Percentiles rank a stretch among this genome's conserved stretches.
These are phyloP conservation scores for Letharia lupina DNA, from an alignment of 495 filamentous ascomycete genomes.

Conservation along the genomic window DNA sequence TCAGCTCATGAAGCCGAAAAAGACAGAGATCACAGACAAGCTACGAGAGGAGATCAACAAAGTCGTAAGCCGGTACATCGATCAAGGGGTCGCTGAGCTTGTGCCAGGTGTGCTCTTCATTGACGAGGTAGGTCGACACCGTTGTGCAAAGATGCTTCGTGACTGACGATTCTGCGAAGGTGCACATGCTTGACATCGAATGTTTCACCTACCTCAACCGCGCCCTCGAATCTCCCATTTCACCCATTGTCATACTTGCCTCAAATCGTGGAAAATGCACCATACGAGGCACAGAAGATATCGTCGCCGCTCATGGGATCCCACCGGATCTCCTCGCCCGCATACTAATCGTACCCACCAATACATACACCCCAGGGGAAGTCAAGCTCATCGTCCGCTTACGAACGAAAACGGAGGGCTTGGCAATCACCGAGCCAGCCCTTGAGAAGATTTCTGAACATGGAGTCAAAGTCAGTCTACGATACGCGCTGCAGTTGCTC, in stretches of 20 bases:
- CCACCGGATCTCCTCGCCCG: slow-evolving; percentile 87
- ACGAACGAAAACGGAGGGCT: slow-evolving; percentile 70
- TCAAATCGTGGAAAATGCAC: slow-evolving; percentile 89
- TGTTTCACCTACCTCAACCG: slow-evolving; percentile 98
- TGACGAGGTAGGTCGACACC: slow-evolving; percentile 64
- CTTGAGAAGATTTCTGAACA: slow-evolving; percentile 77
- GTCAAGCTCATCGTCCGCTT: slow-evolving; percentile 82
- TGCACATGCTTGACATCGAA: slow-evolving; percentile 98
- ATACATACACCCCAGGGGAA: slow-evolving; percentile 73
- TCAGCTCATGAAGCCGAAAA: slow-evolving; percentile 96
- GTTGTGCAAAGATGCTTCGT: slow-evolving; percentile 6
- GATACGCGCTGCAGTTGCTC: slow-evolving; percentile 87
- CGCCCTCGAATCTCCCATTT: slow-evolving; percentile 84
- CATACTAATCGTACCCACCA: slow-evolving; percentile 90
- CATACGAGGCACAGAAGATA: slow-evolving; percentile 76
- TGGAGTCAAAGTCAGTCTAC: slow-evolving; percentile 75
- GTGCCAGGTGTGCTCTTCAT: slow-evolving; percentile 97
- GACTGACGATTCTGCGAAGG: slow-evolving; percentile 39
- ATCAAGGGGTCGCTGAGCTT: slow-evolving; percentile 94
- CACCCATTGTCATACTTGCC: slow-evolving; percentile 93
- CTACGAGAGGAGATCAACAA: slow-evolving; percentile 94
- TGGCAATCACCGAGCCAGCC: slow-evolving; percentile 71
- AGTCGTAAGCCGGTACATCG: slow-evolving; percentile 95
- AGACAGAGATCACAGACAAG: slow-evolving; percentile 98
- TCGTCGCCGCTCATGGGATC: slow-evolving; percentile 82